Percentiles rank a stretch among this genome's conserved stretches.
phyloP scores from a whole-genome alignment of 2,329 filamentous ascomycete genomes.

The Cladosporium velox region DNA sequence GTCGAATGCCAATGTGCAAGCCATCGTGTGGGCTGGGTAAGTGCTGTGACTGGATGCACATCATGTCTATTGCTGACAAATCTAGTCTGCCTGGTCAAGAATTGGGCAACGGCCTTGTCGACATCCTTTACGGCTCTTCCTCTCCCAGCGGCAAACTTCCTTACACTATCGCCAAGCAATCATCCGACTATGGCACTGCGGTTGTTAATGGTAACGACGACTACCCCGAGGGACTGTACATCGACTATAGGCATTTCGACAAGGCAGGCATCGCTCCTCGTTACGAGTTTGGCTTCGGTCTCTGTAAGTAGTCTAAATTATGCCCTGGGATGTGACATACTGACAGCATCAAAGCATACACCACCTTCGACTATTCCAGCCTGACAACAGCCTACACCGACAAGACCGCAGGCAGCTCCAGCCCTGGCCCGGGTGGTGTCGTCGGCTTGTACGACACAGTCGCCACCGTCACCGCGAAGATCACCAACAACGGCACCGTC shows the following conservation, averaged over 20 bases:
- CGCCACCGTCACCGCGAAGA: constrained; percentile 52
- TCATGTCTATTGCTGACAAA: neutral
- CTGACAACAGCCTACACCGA: constrained; percentile 20
- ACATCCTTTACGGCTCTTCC: constrained; percentile 43
- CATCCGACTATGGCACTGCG: constrained; percentile 24
- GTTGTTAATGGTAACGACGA: constrained; percentile 60
- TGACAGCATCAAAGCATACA: constrained; percentile 36
- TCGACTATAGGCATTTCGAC: constrained; percentile 87
- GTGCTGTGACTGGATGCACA: neutral
- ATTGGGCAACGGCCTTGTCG: constrained; percentile 42
- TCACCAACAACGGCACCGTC: constrained; percentile 51
- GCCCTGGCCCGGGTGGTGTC: constrained; percentile 57
- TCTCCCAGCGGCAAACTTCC: constrained; percentile 55
- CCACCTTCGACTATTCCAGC: constrained; percentile 42
- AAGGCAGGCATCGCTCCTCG: constrained; percentile 69
- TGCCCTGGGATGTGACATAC: neutral
- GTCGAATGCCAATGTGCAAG: constrained; percentile 45
- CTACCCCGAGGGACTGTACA: constrained; percentile 76
- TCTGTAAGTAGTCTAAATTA: constrained; percentile 40
- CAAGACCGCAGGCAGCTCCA: constrained; percentile 17
- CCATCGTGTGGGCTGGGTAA: constrained; percentile 44
- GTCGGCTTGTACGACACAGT: constrained; percentile 63
- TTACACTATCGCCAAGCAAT: constrained; percentile 29
- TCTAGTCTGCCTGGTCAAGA: constrained; percentile 42
- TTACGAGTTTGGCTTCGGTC: constrained; percentile 80